Conservation (phyloP, 2,329 filamentous ascomycete genomes). For the Scytalidium lignicola region DNA sequence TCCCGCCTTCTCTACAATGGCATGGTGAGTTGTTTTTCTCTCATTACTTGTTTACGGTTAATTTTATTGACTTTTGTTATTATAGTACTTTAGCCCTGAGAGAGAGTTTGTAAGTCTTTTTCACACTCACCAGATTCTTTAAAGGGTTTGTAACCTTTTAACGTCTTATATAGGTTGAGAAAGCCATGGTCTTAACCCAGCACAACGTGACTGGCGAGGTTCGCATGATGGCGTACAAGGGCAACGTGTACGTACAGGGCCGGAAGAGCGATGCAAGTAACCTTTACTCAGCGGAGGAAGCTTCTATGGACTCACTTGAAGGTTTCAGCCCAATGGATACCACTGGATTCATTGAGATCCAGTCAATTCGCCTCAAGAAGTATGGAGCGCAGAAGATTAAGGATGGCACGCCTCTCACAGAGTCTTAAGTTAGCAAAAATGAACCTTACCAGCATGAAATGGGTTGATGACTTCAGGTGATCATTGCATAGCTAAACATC, state of each 20-base stretch:
- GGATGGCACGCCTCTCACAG: slow-evolving; percentile 22
- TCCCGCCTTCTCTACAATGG: slow-evolving; percentile 56
- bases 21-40: slow-evolving; percentile 25
- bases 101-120: slow-evolving; percentile 51
- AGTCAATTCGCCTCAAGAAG: slow-evolving; percentile 62
- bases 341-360: slow-evolving; percentile 50
- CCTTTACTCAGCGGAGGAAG: slow-evolving; percentile 62
- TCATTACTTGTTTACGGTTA: background rate
- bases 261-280: slow-evolving; percentile 61
- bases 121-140: too few relatives aligned
- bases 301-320: slow-evolving; percentile 65
- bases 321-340: slow-evolving; percentile 63
- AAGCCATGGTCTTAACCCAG: slow-evolving; percentile 55
- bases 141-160: too few relatives aligned
- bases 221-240: slow-evolving; percentile 62
- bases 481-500: too few relatives aligned
- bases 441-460: too few relatives aligned
- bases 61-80: slow-evolving; percentile 11
- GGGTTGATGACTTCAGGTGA: too few relatives aligned
- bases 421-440: too few relatives aligned
- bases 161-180: slow-evolving; percentile 40
- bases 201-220: slow-evolving; percentile 58
- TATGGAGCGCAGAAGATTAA: slow-evolving; percentile 38
- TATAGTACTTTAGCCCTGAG: slow-evolving; percentile 58
- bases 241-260: slow-evolving; percentile 54